These are phyloP conservation scores for Setaria viridis DNA, from an alignment of 202 grass and related monocot species.

Conservation along the genomic window DNA sequence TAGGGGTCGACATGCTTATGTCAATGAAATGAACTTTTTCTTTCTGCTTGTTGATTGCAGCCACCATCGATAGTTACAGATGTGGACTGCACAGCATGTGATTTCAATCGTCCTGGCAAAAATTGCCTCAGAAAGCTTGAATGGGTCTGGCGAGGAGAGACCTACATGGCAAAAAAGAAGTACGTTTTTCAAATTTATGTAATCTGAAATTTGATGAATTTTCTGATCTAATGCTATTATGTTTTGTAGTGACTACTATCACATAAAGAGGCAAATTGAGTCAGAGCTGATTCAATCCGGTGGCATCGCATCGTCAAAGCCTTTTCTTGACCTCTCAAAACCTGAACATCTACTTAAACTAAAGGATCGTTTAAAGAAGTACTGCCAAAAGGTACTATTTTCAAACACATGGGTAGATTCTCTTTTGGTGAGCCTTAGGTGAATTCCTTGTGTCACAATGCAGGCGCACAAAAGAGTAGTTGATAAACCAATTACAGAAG, in stretches of 20 bases:
- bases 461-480: slow-evolving; percentile 98
- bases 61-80: slow-evolving; percentile 97
- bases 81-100: slow-evolving; percentile 95
- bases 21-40: slow-evolving; percentile 28
- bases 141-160: slow-evolving; percentile 98
- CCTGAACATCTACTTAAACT: slow-evolving; percentile 85
- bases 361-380: slow-evolving; percentile 98
- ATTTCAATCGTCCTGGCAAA: slow-evolving; percentile 98
- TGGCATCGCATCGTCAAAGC: slow-evolving; percentile 64
- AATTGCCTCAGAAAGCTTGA: slow-evolving; percentile 95
- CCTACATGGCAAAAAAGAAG: slow-evolving; percentile 95
- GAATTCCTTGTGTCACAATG: slow-evolving; percentile 48
- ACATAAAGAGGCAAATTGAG: slow-evolving; percentile 98
- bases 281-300: slow-evolving; percentile 82
- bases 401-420: slow-evolving; percentile 29
- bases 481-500: slow-evolving; percentile 96
- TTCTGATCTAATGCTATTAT: slow-evolving; percentile 40
- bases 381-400: slow-evolving; percentile 88
- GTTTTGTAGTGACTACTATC: slow-evolving; percentile 88
- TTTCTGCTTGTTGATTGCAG: slow-evolving; percentile 54
- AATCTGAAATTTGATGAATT: slow-evolving; percentile 23
- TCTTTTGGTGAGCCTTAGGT: slow-evolving; percentile 37
- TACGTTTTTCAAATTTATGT: slow-evolving; percentile 49
- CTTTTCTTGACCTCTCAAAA: slow-evolving; percentile 92
- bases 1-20: slow-evolving; percentile 30